Evolutionary conservation across 78 protist species (phyloP).

Genomic region (Dictyostelium brefeldianum): DNA sequence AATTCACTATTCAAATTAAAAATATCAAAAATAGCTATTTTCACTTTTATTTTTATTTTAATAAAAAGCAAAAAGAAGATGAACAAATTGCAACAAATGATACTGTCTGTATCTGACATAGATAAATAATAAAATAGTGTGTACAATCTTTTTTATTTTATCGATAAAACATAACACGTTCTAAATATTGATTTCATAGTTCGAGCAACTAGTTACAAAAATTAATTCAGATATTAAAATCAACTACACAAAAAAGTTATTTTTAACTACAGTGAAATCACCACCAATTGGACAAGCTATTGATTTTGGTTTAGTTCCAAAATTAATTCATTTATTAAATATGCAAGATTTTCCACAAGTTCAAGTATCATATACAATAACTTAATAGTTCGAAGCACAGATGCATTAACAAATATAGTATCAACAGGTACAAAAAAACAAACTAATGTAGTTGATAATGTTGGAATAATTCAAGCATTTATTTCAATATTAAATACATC

Average conservation of each 20-base stretch:
- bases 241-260: constrained; percentile 88
- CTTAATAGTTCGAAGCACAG: constrained; percentile 93
- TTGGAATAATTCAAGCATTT: constrained; percentile 94
- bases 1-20: too few species aligned
- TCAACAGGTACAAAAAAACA: constrained; percentile 92
- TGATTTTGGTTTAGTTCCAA: constrained; percentile 92
- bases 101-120: too few species aligned
- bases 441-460: constrained; percentile 89
- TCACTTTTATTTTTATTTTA: too few species aligned
- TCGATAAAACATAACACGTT: too few species aligned
- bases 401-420: constrained; percentile 99
- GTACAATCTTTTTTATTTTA: too few species aligned
- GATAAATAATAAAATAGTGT: too few species aligned
- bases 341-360: constrained; percentile 64
- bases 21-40: too few species aligned
- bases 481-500: constrained; percentile 88
- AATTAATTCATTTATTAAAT: constrained; percentile 91
- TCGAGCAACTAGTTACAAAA: constrained; percentile 28
- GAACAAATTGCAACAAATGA: too few species aligned
- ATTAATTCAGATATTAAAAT: constrained; percentile 41
- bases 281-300: constrained; percentile 98
- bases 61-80: too few species aligned
- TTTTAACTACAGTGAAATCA: constrained; percentile 91
- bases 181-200: too few species aligned
- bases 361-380: constrained; percentile 59